These are phyloP conservation scores for Paramecium tetraurelia DNA, from an alignment of 73 alveolate genomes.

Conservation along the genomic window DNA sequence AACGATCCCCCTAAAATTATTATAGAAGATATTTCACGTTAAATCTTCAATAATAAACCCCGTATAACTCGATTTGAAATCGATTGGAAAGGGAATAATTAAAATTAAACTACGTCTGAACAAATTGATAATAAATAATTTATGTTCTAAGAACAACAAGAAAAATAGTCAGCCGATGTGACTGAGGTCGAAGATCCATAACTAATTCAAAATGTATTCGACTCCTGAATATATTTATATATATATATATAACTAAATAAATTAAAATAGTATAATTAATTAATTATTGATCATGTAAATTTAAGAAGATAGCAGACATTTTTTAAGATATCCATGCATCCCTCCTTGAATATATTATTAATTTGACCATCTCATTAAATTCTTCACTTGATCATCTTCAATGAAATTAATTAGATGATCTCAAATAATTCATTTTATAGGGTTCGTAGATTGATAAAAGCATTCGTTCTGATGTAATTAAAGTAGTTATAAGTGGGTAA, in stretches of 20 bases:
- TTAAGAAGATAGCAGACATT: not conserved
- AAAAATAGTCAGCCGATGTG: not conserved
- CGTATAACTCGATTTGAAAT: constrained; percentile 95
- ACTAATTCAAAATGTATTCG: not conserved
- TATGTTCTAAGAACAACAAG: constrained; percentile 12
- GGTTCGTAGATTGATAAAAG: too few species aligned
- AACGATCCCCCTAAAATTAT: constrained; percentile 90
- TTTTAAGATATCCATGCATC: not conserved
- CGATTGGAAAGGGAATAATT: constrained; percentile 73
- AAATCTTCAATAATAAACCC: constrained; percentile 90
- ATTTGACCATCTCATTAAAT: not conserved
- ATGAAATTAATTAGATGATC: not conserved
- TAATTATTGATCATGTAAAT: not conserved
- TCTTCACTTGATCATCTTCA: not conserved
- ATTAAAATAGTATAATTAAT: not conserved
- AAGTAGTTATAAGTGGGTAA: not conserved
- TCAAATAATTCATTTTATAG: too few species aligned
- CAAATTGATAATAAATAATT: not conserved
- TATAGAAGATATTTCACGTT: constrained; percentile 79
- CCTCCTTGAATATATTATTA: not conserved
- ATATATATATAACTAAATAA: not conserved
- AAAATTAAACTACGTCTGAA: not conserved
- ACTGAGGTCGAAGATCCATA: constrained; percentile 29
- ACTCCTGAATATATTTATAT: not conserved
- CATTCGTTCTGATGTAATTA: not conserved